phyloP scores from a whole-genome alignment of 1,139 yeast genomes.

The Suhomyces bokatorum region DNA sequence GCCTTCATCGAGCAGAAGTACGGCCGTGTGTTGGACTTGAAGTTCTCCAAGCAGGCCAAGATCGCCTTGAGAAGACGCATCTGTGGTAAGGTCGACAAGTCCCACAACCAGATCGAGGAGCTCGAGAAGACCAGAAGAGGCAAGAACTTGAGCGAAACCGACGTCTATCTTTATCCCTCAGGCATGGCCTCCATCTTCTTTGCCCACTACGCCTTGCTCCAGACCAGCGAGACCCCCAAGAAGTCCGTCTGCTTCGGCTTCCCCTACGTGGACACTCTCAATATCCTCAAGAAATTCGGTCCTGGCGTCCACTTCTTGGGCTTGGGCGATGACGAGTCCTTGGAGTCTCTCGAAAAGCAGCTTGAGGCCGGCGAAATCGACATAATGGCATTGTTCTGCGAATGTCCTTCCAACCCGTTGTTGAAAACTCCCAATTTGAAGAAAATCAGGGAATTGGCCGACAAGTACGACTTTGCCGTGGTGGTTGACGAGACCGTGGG shows the following conservation, averaged over 20 bases:
- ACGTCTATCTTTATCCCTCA: conserved; percentile 80
- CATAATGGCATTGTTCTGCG: conserved; percentile 76
- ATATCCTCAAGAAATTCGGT: conserved; percentile 84
- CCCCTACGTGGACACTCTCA: conserved; percentile 91
- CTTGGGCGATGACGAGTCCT: conserved; percentile 72
- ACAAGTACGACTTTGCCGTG: conserved; percentile 68
- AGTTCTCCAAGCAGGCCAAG: conserved; percentile 76
- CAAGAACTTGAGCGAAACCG: conserved; percentile 48
- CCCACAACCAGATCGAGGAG: conserved; percentile 34
- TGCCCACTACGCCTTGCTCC: conserved; percentile 70
- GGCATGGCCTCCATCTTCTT: conserved; percentile 93
- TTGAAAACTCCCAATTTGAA: conserved; percentile 77
- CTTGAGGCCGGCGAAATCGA: conserved; percentile 64
- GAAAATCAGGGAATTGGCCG: conserved; percentile 64
- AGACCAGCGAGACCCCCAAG: conserved; percentile 32
- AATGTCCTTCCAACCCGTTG: conserved; percentile 91
- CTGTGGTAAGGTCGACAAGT: conserved; percentile 61
- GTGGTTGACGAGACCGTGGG: conserved; percentile 95
- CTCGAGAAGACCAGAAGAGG: conserved; percentile 36
- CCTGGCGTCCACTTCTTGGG: conserved; percentile 85
- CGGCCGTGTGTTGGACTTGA: conserved; percentile 83
- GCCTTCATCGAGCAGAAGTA: conserved; percentile 83
- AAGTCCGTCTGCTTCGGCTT: conserved; percentile 92
- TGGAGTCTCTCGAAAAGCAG: conserved; percentile 61
- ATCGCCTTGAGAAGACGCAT: conserved; percentile 72